Conservation (phyloP, 2,329 filamentous ascomycete species). For the Penicillium sp. region DNA sequence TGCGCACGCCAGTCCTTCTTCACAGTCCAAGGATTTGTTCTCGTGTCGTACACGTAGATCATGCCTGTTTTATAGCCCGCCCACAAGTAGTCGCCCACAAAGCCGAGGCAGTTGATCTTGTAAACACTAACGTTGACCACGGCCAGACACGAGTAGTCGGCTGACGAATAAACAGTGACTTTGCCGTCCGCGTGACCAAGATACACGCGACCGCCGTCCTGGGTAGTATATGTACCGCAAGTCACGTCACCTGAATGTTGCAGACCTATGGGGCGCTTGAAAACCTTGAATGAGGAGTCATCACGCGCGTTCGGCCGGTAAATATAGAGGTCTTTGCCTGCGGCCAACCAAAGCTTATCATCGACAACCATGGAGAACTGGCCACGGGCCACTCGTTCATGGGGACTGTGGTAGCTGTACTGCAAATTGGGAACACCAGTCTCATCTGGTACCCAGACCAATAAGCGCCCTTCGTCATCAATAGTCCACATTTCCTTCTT, state of each 20-base stretch:
- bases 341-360: slow-evolving; percentile 81
- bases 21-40: slow-evolving; percentile 77
- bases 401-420: slow-evolving; percentile 65
- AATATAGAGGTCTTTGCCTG: slow-evolving; percentile 81
- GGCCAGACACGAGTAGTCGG: slow-evolving; percentile 72
- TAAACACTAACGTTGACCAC: slow-evolving; percentile 86
- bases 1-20: slow-evolving; percentile 96
- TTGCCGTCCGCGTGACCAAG: slow-evolving; percentile 93
- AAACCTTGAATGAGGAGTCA: slow-evolving; percentile 69
- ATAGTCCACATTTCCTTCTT: slow-evolving; percentile 90
- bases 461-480: slow-evolving; percentile 81
- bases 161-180: slow-evolving; percentile 83
- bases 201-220: slow-evolving; percentile 75
- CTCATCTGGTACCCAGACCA: slow-evolving; percentile 80
- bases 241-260: slow-evolving; percentile 82
- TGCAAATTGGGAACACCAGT: slow-evolving; percentile 71
- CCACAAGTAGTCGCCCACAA: slow-evolving; percentile 82
- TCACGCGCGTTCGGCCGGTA: slow-evolving; percentile 72
- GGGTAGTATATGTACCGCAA: slow-evolving; percentile 72
- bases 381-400: slow-evolving; percentile 72
- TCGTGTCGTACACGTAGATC: slow-evolving; percentile 88
- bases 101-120: slow-evolving; percentile 86
- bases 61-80: slow-evolving; percentile 92
- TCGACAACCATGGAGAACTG: slow-evolving; percentile 89
- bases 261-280: slow-evolving; percentile 67